A percentile compares a stretch with the other conserved stretches of the same genome.
Conservation (phyloP, 768 basidiomycete genomes). For the Psilocybe sp. region DNA sequence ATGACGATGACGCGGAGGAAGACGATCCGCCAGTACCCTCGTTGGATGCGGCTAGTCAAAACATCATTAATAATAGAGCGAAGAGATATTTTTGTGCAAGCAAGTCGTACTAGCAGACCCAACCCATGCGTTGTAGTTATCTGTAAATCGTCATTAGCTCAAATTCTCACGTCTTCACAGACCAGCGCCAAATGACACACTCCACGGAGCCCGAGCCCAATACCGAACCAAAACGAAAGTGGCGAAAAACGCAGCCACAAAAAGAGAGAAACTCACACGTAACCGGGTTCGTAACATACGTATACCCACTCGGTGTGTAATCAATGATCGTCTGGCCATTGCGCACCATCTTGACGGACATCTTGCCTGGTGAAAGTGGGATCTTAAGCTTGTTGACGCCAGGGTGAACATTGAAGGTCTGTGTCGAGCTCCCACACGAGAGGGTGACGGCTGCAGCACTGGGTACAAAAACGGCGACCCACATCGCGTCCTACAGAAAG, state of each 20-base stretch:
- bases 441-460: conserved; percentile 52
- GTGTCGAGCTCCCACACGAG: conserved; percentile 35
- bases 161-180: too few species aligned
- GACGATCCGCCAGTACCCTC: background rate
- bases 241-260: too few species aligned
- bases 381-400: conserved; percentile 66
- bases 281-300: conserved; percentile 30
- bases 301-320: conserved; percentile 44
- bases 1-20: conserved; percentile 5
- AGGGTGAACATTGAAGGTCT: conserved; percentile 38
- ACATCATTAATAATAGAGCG: background rate
- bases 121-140: conserved; percentile 66
- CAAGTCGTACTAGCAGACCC: conserved; percentile 39
- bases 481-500: conserved; percentile 51
- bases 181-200: too few species aligned
- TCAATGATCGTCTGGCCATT: conserved; percentile 48
- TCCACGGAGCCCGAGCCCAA: too few species aligned
- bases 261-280: conserved; percentile 27
- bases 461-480: conserved; percentile 62
- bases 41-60: conserved; percentile 8
- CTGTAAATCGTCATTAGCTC: conserved; percentile 21
- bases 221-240: too few species aligned
- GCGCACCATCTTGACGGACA: conserved; percentile 54
- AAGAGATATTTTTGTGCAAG: background rate
- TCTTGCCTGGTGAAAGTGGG: conserved; percentile 49